Conservation (phyloP, 1,284 basidiomycete genomes). For the Heterobasidion occidentale region DNA sequence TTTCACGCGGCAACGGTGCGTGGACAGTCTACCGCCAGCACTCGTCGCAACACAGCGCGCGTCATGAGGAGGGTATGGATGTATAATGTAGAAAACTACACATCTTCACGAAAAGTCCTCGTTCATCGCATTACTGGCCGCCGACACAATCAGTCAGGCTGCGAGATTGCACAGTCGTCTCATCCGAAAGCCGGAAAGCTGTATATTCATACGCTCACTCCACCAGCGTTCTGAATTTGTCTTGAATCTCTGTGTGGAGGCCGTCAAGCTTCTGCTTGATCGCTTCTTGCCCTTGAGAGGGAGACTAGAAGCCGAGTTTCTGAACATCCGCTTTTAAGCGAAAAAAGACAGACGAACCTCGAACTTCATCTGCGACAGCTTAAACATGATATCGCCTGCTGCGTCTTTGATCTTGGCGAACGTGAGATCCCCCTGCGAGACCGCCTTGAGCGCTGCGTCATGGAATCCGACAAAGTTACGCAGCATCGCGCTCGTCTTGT, state of each 20-base stretch:
- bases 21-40: too few relatives aligned
- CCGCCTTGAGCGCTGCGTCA: conserved; percentile 80
- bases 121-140: too few relatives aligned
- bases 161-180: neutral
- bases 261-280: conserved; percentile 78
- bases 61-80: too few relatives aligned
- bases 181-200: neutral
- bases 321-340: conserved; percentile 15
- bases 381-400: conserved; percentile 85
- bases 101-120: too few relatives aligned
- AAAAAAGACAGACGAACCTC: conserved; percentile 50
- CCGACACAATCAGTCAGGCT: too few relatives aligned
- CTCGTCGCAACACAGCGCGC: too few relatives aligned
- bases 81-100: too few relatives aligned
- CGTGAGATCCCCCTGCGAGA: conserved; percentile 83
- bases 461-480: conserved; percentile 96
- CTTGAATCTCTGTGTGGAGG: conserved; percentile 77
- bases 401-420: conserved; percentile 90
- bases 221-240: conserved; percentile 81
- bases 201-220: conserved; percentile 36
- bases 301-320: conserved; percentile 41
- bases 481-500: conserved; percentile 96
- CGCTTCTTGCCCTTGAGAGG: conserved; percentile 77
- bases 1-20: too few relatives aligned
- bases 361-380: conserved; percentile 98